A percentile compares a stretch with the other conserved stretches of the same genome.
Evolutionary conservation across 2,329 filamentous ascomycete species (phyloP).

Genomic region (Lachnellula cervina): DNA sequence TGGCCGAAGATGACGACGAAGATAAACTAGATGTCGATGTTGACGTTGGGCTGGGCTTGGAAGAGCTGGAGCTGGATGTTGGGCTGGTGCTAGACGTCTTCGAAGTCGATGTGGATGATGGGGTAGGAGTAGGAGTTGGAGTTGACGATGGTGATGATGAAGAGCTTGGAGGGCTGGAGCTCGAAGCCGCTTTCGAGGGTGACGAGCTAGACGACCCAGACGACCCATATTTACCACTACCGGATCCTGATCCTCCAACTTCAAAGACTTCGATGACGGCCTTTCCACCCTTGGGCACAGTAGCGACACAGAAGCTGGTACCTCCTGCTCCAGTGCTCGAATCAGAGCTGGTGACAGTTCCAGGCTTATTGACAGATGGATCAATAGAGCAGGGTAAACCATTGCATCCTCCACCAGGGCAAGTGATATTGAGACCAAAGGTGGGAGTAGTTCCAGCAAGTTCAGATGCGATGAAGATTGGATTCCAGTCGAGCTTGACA

Average conservation of each 20-base stretch:
- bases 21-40: conserved; percentile 6
- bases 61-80: conserved; percentile 11
- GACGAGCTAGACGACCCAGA: conserved; percentile 9
- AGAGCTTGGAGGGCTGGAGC: conserved; percentile 19
- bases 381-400: conserved; percentile 72
- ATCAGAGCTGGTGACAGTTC: conserved; percentile 53
- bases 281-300: conserved; percentile 59
- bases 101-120: conserved; percentile 12
- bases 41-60: conserved; percentile 10
- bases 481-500: conserved; percentile 74
- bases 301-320: conserved; percentile 71
- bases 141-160: conserved; percentile 20
- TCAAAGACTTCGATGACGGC: conserved; percentile 63
- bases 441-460: conserved; percentile 54
- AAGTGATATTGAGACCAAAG: conserved; percentile 68
- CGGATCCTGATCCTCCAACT: conserved; percentile 22
- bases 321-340: conserved; percentile 59
- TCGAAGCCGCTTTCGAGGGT: conserved; percentile 27
- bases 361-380: conserved; percentile 49
- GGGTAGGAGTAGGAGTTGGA: conserved; percentile 22
- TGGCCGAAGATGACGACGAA: conserved; percentile 15
- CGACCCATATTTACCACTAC: not conserved
- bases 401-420: conserved; percentile 59
- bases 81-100: conserved; percentile 5
- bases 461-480: conserved; percentile 56